These are phyloP conservation scores for Casuarina glauca DNA, from an alignment of 306 rosid species.

Conservation along the genomic window DNA sequence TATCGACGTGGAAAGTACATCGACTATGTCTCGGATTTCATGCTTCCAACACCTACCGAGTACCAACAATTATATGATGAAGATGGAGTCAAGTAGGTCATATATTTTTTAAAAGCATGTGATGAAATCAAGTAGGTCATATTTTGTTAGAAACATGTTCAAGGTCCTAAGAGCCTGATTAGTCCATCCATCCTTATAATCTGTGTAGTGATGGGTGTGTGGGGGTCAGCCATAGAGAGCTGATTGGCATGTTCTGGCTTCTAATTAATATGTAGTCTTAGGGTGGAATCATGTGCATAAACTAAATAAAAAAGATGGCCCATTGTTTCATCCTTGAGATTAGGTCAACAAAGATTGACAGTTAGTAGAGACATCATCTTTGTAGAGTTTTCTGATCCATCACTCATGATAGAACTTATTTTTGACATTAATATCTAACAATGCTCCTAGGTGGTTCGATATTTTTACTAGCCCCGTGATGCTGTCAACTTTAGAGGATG, in stretches of 20 bases:
- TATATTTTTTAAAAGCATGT: slow-evolving; percentile 1
- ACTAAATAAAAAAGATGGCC: not conserved
- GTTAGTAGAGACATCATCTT: slow-evolving; percentile 8
- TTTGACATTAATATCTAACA: slow-evolving; percentile 12
- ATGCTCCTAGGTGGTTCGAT: slow-evolving; percentile 42
- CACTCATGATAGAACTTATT: slow-evolving; percentile 5
- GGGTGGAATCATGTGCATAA: not conserved
- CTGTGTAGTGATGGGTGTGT: not conserved
- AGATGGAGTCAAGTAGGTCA: slow-evolving; percentile 37
- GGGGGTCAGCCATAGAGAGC: not conserved
- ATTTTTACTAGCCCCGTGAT: slow-evolving; percentile 59
- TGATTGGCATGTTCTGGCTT: not conserved
- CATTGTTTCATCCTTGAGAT: not conserved
- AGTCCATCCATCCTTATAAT: not conserved
- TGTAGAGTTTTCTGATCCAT: slow-evolving; percentile 3
- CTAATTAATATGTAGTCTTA: not conserved
- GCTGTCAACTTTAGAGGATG: slow-evolving; percentile 82
- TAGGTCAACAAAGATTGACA: not conserved
- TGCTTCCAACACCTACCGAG: slow-evolving; percentile 65
- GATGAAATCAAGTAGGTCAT: slow-evolving; percentile 49
- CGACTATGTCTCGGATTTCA: slow-evolving; percentile 69
- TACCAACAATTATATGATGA: slow-evolving; percentile 35
- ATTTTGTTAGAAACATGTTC: not conserved
- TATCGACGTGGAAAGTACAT: slow-evolving; percentile 69
- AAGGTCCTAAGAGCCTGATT: not conserved